A percentile compares a stretch with the other conserved stretches of the same genome.
These are phyloP conservation scores for Lepidium aucheri DNA, from an alignment of 345 rosid genomes.

Conservation along the genomic window DNA sequence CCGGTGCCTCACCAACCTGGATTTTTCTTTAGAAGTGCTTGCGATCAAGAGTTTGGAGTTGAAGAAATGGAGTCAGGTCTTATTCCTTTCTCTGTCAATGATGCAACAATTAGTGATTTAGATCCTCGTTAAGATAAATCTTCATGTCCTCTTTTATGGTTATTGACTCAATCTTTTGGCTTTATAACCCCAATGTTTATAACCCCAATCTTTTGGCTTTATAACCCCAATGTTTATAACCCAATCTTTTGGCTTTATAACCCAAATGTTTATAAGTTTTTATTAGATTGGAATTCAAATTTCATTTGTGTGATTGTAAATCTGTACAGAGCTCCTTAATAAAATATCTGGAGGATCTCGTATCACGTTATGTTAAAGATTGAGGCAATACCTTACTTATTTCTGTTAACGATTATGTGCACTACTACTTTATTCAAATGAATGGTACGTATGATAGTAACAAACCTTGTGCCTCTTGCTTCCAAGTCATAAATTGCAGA, in stretches of 20 bases:
- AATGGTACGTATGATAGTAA: background rate
- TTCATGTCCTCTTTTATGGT: background rate
- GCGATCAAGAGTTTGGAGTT: background rate
- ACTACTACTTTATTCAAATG: background rate
- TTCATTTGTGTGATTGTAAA: background rate
- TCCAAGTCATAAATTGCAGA: background rate
- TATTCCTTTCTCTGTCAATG: background rate
- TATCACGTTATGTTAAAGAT: background rate
- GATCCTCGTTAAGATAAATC: conserved; percentile 11
- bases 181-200: background rate
- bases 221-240: no score
- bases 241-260: no score
- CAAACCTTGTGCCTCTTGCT: background rate
- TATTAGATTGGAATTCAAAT: background rate
- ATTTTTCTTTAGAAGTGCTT: background rate
- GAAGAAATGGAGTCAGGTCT: background rate
- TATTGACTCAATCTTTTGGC: background rate
- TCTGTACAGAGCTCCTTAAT: background rate
- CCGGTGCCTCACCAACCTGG: conserved; percentile 12
- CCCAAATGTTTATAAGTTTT: no score
- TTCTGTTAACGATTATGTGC: background rate
- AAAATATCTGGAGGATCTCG: background rate
- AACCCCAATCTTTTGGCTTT: no score
- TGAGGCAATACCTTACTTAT: background rate
- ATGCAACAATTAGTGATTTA: background rate